These are phyloP conservation scores for Dunaliella salina DNA, from an alignment of 163 green algal species.

Conservation along the genomic window DNA sequence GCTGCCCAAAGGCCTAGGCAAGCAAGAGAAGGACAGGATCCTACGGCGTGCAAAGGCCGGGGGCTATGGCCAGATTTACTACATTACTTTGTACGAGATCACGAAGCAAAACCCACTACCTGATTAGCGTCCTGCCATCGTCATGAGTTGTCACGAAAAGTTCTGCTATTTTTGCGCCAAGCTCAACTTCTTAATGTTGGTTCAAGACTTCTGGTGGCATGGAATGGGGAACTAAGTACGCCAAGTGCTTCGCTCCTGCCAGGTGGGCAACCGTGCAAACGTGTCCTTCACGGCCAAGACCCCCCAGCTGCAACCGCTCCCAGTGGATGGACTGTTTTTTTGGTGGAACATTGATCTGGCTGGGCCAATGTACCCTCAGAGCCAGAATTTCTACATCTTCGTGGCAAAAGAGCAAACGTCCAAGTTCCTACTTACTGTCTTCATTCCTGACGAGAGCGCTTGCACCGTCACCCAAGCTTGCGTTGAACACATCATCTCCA, in stretches of 20 bases:
- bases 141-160: no score
- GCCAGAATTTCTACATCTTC: neutral
- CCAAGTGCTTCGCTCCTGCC: neutral
- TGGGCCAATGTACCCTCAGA: neutral
- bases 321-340: neutral
- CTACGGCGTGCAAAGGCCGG: no score
- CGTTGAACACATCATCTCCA: neutral
- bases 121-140: no score
- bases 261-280: neutral
- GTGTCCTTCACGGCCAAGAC: neutral
- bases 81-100: no score
- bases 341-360: neutral
- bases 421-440: neutral
- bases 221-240: neutral
- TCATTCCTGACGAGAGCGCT: neutral
- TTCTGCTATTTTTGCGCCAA: no score
- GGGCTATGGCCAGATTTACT: no score
- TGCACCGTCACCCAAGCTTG: neutral
- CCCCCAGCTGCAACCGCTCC: neutral
- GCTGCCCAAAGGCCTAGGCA: no score
- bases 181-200: no score
- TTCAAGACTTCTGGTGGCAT: neutral
- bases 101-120: no score
- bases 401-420: neutral
- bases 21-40: no score